Base-by-base conservation (phyloP, 2,329 filamentous ascomycete species). In the Helotiales sp. region DNA sequence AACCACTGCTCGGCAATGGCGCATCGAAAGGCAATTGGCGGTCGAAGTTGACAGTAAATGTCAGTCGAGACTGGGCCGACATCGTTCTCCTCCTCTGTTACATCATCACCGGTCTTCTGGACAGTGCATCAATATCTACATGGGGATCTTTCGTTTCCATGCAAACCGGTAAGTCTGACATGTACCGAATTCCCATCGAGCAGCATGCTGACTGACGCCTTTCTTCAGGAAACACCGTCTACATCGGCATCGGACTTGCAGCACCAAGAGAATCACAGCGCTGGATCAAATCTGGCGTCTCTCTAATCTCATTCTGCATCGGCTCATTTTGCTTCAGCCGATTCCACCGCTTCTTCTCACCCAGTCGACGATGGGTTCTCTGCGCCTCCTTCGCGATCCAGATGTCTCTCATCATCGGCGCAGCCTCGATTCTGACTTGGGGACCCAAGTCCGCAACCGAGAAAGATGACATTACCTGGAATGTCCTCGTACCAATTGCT, bases 101-200 rank as follows among this genome's bases (percentile, higher is more conserved):
- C 77, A 80, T 92, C 70, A 90, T 93, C 75, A 94, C 92, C 0
- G 92, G 92, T 3, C 81, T 95, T 11, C 84, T 93, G 7, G 92
- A 95, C 79, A 92, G 90, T 78, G 88, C 90, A 2, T 88, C 91
- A 2, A 90, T 92, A 55, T 90, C 89, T 65, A 90, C 91, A 49
- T 94, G 91, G 89, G 90, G 91, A 13, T 89, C 89, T 2, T 95
- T 95, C 73, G 70, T 71, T 52, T 70, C 68, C 3, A 71, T 71
- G 70, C 92, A 94, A 76, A 94, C 91, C 34, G 91, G 91, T 87
- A 74, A 70, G 81, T 78, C 3, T 40, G 2, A 17, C 34, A 13
- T 34, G 3, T 24, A 8, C 3, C 22, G 11, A 37, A 34, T 17
- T 24, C 20, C 30, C 30, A n/a, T 26, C 11, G 54, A n/a, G 20